Base-by-base conservation (phyloP, 352 stramenopile species). In the Pythium scleroteichum region DNA sequence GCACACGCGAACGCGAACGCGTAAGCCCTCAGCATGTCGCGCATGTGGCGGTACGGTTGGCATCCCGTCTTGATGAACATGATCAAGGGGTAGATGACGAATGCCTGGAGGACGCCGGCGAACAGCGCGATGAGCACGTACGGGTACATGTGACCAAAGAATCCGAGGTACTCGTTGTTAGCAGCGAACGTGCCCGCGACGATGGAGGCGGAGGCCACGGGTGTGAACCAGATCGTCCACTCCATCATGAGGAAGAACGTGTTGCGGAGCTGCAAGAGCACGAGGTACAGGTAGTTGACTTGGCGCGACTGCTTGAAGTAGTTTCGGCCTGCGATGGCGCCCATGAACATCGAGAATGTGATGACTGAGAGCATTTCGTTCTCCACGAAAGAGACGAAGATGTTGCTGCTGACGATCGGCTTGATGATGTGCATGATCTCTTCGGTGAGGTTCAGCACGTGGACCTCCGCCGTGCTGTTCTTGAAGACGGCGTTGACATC, bases 31-130 rank as follows among this genome's bases (percentile, higher is more conserved):
- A 76, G 39, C 75, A 92, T 86, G 47, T 82, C 58, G 24, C 62
- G 55, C 75, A 90, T 88, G 71, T 88, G 73, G 9, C 40, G 27
- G 72, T 87, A 92, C 42, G 82, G 82, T 59, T 88, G 88, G 58
- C 72, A 84, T 0, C 76, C 72, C 17, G 81, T 82, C 46, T 77
- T 59, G 19, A 85, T 1, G 55, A 88, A 92, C 26, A 90, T 73
- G 14, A 92, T 59, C 13, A 71, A 44, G 4, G 82, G 82, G 56
- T 81, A 75, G 17, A 85, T 63, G 29, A 92, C 49, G 38, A 88
- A 12, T 29, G 81, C 64, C 52, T 90, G 79, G 16, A 62, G 6
- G 9, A 69, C 35, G 4, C 72, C 77, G 5, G 63, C 62, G 13
- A 79, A 33, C 16, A 68, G 75, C 0, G 75, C 73, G 14, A 79